Conservation (phyloP, 805 yeast genomes). For the Kodamaea restingae region DNA sequence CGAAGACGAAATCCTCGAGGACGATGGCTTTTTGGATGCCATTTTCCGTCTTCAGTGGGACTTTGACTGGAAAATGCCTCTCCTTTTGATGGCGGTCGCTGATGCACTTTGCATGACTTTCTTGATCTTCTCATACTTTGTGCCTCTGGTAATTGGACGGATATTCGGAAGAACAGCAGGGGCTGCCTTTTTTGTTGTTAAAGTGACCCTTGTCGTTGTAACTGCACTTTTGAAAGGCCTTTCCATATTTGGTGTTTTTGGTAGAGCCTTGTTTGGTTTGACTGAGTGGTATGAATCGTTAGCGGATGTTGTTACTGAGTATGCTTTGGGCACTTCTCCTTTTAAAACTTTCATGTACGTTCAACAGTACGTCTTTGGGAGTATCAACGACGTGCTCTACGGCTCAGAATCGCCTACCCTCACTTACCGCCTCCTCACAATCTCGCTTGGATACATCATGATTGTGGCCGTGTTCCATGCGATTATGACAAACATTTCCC, state of each 20-base stretch:
- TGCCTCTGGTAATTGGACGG: constrained; percentile 48
- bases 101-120: constrained; percentile 32
- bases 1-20: neutral
- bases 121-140: constrained; percentile 39
- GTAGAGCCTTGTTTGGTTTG: no score
- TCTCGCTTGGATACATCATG: constrained; percentile 32
- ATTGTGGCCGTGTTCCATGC: constrained; percentile 22
- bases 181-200: neutral
- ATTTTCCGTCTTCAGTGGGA: constrained; percentile 33
- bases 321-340: no score
- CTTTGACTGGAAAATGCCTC: constrained; percentile 14
- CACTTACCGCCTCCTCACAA: constrained; percentile 34
- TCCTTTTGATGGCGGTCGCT: constrained; percentile 29
- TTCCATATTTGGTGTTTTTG: no score
- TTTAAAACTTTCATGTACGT: neutral
- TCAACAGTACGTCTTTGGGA: neutral
- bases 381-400: neutral
- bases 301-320: no score
- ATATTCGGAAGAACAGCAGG: constrained; percentile 10
- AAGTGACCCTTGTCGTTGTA: no score
- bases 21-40: constrained; percentile 11
- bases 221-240: no score
- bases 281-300: no score
- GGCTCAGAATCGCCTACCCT: constrained; percentile 8
- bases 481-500: constrained; percentile 30